Evolutionary conservation across 805 yeast species (phyloP).

Genomic region (Pichia occidentalis): DNA sequence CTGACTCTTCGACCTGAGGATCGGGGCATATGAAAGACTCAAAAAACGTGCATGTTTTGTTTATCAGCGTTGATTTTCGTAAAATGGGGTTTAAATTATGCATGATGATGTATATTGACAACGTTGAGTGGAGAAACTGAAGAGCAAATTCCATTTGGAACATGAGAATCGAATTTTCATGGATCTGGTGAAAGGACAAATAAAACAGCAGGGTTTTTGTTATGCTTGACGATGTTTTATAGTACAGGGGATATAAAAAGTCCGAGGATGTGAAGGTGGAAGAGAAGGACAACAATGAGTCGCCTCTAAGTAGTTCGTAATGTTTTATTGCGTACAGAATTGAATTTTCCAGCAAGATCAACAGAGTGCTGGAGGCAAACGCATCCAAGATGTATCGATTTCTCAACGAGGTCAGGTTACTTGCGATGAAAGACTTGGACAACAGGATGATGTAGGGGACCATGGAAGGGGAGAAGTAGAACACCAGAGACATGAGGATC

Average conservation of each 20-base stretch:
- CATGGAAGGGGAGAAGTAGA: conserved; percentile 20
- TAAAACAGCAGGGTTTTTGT: conserved; percentile 17
- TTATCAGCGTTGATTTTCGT: conserved; percentile 12
- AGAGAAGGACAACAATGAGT: conserved; percentile 3
- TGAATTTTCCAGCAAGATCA: conserved; percentile 17
- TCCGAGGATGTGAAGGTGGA: conserved; percentile 10
- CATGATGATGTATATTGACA: conserved; percentile 28
- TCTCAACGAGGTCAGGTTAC: conserved; percentile 28
- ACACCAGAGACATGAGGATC: conserved; percentile 15
- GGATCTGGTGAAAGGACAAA: conserved; percentile 17
- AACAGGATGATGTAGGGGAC: conserved; percentile 25
- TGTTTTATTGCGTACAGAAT: conserved; percentile 11
- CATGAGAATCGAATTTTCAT: conserved; percentile 14
- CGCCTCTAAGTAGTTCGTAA: conserved; percentile 13
- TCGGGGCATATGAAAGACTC: conserved; percentile 10
- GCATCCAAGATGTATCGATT: conserved; percentile 27
- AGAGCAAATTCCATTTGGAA: conserved; percentile 25
- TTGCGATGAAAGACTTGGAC: conserved; percentile 31
- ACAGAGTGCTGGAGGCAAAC: conserved; percentile 19
- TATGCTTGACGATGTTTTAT: conserved; percentile 7
- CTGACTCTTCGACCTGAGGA: not conserved
- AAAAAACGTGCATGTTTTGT: conserved; percentile 5
- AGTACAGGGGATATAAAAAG: conserved; percentile 6
- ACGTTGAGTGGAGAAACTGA: conserved; percentile 24
- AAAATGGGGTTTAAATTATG: conserved; percentile 25